Base-by-base conservation (phyloP, 2,329 filamentous ascomycete genomes). In the Penicillium sp. region DNA sequence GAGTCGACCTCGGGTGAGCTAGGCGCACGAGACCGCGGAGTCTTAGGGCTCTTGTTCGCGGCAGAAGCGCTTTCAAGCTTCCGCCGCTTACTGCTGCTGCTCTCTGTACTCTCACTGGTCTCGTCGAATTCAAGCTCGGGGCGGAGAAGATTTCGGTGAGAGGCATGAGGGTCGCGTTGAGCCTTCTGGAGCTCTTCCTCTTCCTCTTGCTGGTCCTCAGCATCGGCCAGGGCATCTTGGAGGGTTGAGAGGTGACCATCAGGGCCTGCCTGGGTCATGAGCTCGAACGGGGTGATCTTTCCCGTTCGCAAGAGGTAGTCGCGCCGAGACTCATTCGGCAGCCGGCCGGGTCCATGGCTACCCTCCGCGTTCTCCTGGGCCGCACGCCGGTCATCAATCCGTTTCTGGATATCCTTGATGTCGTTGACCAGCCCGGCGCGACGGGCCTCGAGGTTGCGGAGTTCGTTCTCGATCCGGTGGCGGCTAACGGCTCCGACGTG, bases 201-300 rank as follows among this genome's bases (percentile, higher is more conserved):
- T 37, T 82, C 82, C 14, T 82, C 78, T 2, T 82, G 78, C 78
- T 83, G 90, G 58, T 92, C 89, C 71, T 96, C 92, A 0, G 90
- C 92, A 72, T 96, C 91, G 14, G 93, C 79, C 59, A 96, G 84
- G 2, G 88, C 89, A 69, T 93, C 88, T 11, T 90, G 89, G 15
- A 96, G 80, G 60, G 88, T 88, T 1, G 89, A 89, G 47, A 88
- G 83, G 2, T 87, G 82, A 3, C 84, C 86, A 31, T 85, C 81
- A 3, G 82, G 71, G 25, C 70, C 82, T 1, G 87, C 82, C 14
- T 86, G 83, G 28, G 87, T 87, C 67, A 96, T 85, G 63, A 89
- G 90, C 7, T 92, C 90, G 71, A 99, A 99, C 0, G 95, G 95
- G 0, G 95, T 99, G 67, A 99, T 98, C 78, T 98, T 98, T 62